Percentiles rank a stretch among this genome's conserved stretches.
These are phyloP conservation scores for Eucalyptus polybractea DNA, from an alignment of 345 rosid genomes.

Conservation along the genomic window DNA sequence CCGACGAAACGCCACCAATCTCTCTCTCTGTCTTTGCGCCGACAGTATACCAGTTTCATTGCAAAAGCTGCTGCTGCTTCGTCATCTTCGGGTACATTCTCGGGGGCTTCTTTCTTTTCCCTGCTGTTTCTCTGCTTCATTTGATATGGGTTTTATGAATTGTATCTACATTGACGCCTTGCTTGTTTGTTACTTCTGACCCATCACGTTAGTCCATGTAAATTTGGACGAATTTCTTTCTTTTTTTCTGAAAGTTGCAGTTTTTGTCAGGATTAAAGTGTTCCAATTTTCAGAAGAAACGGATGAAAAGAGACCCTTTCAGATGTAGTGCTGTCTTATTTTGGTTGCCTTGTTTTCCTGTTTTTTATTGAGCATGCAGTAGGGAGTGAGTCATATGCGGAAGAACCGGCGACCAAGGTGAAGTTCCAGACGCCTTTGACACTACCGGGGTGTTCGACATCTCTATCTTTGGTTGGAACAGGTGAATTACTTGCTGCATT, in stretches of 20 bases:
- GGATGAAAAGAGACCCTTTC: not conserved
- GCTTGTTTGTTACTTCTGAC: not conserved
- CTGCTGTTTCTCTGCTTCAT: not conserved
- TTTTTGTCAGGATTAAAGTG: not conserved
- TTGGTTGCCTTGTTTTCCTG: not conserved
- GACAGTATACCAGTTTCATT: not conserved
- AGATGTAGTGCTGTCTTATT: not conserved
- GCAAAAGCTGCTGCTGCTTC: not conserved
- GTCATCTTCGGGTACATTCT: not conserved
- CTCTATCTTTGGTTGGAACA: slow-evolving; percentile 64
- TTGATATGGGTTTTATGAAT: not conserved
- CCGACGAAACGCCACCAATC: not conserved
- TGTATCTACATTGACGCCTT: not conserved
- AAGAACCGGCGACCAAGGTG: slow-evolving; percentile 58
- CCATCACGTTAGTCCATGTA: not conserved
- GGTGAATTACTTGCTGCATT: slow-evolving; percentile 14
- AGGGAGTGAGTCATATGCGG: slow-evolving; percentile 39
- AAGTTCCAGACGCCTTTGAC: slow-evolving; percentile 52
- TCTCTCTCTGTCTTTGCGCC: not conserved
- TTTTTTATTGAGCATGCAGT: slow-evolving; percentile 12
- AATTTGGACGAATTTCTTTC: not conserved
- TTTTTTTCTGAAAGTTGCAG: not conserved
- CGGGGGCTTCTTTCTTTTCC: not conserved
- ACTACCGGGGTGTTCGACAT: slow-evolving; percentile 51
- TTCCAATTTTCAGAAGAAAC: not conserved